Evolutionary conservation across 2,329 filamentous ascomycete genomes (phyloP), one percentile per base, ranked within the genome.

Genomic region (Metarhizium rileyi): DNA sequence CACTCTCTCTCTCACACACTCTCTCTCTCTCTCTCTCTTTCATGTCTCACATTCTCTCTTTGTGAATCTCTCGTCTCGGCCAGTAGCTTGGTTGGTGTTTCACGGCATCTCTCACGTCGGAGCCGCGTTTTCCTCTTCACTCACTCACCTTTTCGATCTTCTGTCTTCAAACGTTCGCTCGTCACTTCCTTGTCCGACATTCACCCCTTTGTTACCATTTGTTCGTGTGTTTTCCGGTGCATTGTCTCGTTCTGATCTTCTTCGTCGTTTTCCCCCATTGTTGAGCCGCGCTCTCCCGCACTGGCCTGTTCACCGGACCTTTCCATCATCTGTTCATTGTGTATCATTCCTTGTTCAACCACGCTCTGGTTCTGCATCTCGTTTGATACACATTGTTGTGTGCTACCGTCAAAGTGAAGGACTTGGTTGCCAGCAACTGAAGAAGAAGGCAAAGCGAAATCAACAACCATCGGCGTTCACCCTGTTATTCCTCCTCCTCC

Each of bases 91-190:
- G 42, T 26, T 38, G n/a, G 10, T 38, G 50, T 51, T n/a, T 53
- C 47, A 47, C 46, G 53, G 43, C 55, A 40, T 53, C 47, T 55
- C 49, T 49, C 26, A 38, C 47, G 41, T 50, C 42, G n/a, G 20
- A 38, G 35, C n/a, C 5, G 35, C 5, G 9, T 12, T 23, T 25
- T 25, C 10, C 18, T 16, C 5, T 42, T 42, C 38, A 42, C 38
- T 25, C 12, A 4, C 5, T 42, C 20, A 25, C 12, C 16, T 25
- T 10, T 42, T 26, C 10, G 10, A 9, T 23, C 35, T 22, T n/a
- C 5, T 16, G 4, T 9, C 12, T 25, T 20, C 8, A 8, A 22
- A 40, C 20, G 22, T 10, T n/a, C 20, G 36, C n/a, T 23, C 9
- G 6, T 40, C 3, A 25, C 16, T 16, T 42, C 38, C 18, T 25